Base-by-base conservation (phyloP, 495 filamentous ascomycete genomes). In the Acidiella bohemica region DNA sequence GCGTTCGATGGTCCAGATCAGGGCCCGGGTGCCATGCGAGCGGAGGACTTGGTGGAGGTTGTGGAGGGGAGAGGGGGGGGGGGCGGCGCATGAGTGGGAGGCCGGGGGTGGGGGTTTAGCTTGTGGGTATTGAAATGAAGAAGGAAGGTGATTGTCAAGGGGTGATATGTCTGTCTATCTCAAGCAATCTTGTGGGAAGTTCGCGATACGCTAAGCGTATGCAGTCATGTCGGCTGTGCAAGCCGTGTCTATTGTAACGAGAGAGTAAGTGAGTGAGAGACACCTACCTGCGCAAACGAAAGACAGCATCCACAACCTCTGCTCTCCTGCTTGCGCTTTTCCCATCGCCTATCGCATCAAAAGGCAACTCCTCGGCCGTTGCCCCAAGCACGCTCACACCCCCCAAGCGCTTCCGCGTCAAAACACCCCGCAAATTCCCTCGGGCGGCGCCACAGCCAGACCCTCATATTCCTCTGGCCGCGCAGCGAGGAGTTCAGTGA, bases 361-460 rank as follows among this genome's bases (percentile, higher is more conserved):
- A n/a, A n/a, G n/a, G n/a, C n/a, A n/a, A n/a, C n/a, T n/a, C n/a
- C n/a, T n/a, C n/a, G n/a, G n/a, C n/a, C n/a, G n/a, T n/a, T n/a
- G n/a, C n/a, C n/a, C n/a, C n/a, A n/a, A n/a, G n/a, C n/a, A n/a
- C n/a, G n/a, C n/a, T n/a, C n/a, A n/a, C n/a, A n/a, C n/a, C n/a
- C n/a, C n/a, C n/a, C 29, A 81, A 55, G 10, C 56, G 24, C 55
- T 80, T 81, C 35, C 54, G 55, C 17, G 53, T 64, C 28, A 80
- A 60, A 47, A 69, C 64, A 20, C 56, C 59, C 13, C 74, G 57
- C 77, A 81, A n/a, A n/a, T 81, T 1, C 53, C 65, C 14, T 53
- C 58, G 50, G 77, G 74, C 6, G 77, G 78, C 50, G 80, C 76
- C 18, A 80, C 63, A 4, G 75, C 78, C 12, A 73, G 45, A 28